These are phyloP conservation scores for Macrolepiota albuminosa DNA, from an alignment of 768 basidiomycete genomes.

Conservation along the genomic window DNA sequence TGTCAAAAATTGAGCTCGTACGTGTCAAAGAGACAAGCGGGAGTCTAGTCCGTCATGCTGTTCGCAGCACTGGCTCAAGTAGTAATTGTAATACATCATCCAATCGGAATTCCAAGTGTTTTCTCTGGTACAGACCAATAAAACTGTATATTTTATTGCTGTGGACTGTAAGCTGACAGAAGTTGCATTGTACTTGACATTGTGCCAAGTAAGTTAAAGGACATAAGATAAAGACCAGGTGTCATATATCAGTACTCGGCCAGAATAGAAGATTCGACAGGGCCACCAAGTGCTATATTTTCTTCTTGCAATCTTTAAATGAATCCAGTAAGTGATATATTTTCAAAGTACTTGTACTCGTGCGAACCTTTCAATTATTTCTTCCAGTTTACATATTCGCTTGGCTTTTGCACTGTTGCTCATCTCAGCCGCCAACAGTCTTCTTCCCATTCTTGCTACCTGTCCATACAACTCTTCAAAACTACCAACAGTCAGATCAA, in stretches of 20 bases:
- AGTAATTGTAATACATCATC: too few species aligned
- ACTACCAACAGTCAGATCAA: conserved; percentile 13
- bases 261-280: neutral
- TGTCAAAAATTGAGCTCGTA: conserved; percentile 37
- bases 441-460: conserved; percentile 34
- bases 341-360: neutral
- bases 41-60: conserved; percentile 61
- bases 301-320: conserved; percentile 9
- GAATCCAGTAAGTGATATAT: neutral
- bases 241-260: neutral
- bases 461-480: conserved; percentile 19
- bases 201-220: too few species aligned
- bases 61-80: too few species aligned
- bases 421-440: conserved; percentile 28
- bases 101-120: too few species aligned
- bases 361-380: conserved; percentile 22
- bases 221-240: neutral
- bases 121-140: too few species aligned
- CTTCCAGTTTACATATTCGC: conserved; percentile 25
- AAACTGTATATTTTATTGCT: too few species aligned
- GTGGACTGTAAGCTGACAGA: too few species aligned
- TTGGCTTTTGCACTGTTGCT: conserved; percentile 28
- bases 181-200: too few species aligned
- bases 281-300: neutral
- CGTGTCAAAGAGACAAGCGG: conserved; percentile 65